Conservation (phyloP, 2,329 filamentous ascomycete genomes). For the Ophiostoma pallidulum region DNA sequence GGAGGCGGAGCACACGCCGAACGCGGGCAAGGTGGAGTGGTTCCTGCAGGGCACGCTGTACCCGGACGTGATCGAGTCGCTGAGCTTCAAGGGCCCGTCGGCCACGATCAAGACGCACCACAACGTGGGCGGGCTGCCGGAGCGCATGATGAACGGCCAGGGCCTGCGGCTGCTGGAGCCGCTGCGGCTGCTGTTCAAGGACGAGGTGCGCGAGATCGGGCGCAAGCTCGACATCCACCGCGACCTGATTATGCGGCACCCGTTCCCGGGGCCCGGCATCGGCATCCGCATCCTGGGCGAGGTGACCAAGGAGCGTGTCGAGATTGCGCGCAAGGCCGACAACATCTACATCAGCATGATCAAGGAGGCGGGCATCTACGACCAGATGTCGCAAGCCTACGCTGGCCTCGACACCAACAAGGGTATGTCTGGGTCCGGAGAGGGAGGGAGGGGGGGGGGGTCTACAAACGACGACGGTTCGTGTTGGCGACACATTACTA, state of each 20-base stretch:
- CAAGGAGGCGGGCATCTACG: constrained; percentile 59
- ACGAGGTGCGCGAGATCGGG: constrained; percentile 61
- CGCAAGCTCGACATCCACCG: constrained; percentile 60
- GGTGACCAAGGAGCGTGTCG: constrained; percentile 68
- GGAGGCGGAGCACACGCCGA: constrained; percentile 54
- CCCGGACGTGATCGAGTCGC: constrained; percentile 39
- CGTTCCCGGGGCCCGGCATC: constrained; percentile 39
- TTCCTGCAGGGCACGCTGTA: constrained; percentile 69
- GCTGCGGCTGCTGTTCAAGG: constrained; percentile 68
- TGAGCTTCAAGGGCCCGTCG: constrained; percentile 39
- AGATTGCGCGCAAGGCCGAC: constrained; percentile 69
- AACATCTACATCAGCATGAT: constrained; percentile 72
- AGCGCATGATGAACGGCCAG: constrained; percentile 26
- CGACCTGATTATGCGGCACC: constrained; percentile 63
- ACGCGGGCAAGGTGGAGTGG: constrained; percentile 70
- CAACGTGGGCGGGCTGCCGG: constrained; percentile 35
- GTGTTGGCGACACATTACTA: background rate
- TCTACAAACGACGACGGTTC: background rate
- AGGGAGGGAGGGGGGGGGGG: no score
- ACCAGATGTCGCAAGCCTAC: constrained; percentile 42
- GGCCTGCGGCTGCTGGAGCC: constrained; percentile 56
- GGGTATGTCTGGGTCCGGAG: constrained; percentile 21
- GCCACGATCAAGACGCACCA: constrained; percentile 44
- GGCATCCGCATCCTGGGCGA: constrained; percentile 77
- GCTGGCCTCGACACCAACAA: constrained; percentile 35